A percentile compares a stretch with the other conserved stretches of the same genome.
Conservation (phyloP, 257 asterid species). For the Sherardia arvensis region DNA sequence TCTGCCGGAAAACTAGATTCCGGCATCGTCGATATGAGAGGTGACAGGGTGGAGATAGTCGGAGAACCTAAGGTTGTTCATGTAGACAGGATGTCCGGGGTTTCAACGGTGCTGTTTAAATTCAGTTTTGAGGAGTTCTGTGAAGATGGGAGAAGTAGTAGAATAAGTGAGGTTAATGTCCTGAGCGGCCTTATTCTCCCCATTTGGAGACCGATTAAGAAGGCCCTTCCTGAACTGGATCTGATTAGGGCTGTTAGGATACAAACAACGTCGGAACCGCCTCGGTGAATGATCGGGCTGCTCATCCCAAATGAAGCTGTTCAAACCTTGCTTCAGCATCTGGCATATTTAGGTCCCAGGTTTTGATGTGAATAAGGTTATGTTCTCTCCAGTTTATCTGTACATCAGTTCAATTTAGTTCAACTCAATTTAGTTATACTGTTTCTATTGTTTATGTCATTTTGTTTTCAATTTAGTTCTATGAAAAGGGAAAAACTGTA, state of each 20-base stretch:
- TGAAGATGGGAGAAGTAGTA: slow-evolving; percentile 76
- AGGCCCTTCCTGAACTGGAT: slow-evolving; percentile 89
- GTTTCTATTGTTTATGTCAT: too few species aligned
- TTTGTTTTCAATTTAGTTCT: too few species aligned
- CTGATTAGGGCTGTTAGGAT: slow-evolving; percentile 78
- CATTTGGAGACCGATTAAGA: slow-evolving; percentile 90
- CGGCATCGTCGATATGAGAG: slow-evolving; percentile 86
- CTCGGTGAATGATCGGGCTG: slow-evolving; percentile 67
- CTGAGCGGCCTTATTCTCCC: slow-evolving; percentile 97
- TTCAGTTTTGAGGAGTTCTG: slow-evolving; percentile 76
- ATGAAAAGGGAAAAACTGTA: too few species aligned
- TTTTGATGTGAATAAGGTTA: too few species aligned
- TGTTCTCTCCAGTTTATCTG: too few species aligned
- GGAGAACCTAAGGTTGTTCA: slow-evolving; percentile 90
- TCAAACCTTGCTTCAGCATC: neutral
- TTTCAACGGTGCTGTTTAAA: slow-evolving; percentile 73
- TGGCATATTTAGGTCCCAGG: neutral
- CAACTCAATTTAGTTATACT: too few species aligned
- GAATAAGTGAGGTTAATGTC: slow-evolving; percentile 70
- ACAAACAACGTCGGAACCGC: slow-evolving; percentile 64
- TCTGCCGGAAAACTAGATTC: slow-evolving; percentile 86
- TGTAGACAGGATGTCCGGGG: slow-evolving; percentile 85
- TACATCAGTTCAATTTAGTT: too few species aligned
- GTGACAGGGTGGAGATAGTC: slow-evolving; percentile 55
- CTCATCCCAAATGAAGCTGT: slow-evolving; percentile 95